Evolutionary conservation across 2,329 filamentous ascomycete genomes (phyloP).

Genomic region (Leptographium flavum): DNA sequence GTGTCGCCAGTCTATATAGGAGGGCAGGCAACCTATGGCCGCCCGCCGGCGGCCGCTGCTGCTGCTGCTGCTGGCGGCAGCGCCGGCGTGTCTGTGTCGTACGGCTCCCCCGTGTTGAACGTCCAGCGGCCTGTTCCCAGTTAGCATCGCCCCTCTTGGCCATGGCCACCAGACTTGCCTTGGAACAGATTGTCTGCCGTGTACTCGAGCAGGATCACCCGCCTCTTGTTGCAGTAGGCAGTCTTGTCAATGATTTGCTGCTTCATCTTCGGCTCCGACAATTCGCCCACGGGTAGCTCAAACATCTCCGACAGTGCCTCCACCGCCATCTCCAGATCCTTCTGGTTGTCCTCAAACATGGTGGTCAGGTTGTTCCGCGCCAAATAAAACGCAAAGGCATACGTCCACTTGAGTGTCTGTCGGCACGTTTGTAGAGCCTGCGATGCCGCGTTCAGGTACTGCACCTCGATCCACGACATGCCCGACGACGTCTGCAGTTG

Average conservation of each 20-base stretch:
- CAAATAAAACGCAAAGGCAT: slow-evolving; percentile 97
- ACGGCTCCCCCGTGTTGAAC: slow-evolving; percentile 4
- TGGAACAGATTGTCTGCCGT: slow-evolving; percentile 85
- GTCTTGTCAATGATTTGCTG: slow-evolving; percentile 99
- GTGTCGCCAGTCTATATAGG: too few relatives aligned
- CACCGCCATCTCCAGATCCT: slow-evolving; percentile 92
- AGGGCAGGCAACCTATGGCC: too few relatives aligned
- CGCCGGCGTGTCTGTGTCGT: neutral
- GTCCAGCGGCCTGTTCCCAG: slow-evolving; percentile 7
- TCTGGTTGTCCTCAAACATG: slow-evolving; percentile 98
- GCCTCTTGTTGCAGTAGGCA: slow-evolving; percentile 84
- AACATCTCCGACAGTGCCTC: slow-evolving; percentile 99
- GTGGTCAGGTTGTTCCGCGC: slow-evolving; percentile 87
- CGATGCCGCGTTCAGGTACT: slow-evolving; percentile 87
- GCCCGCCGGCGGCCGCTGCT: neutral
- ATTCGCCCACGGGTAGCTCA: slow-evolving; percentile 82
- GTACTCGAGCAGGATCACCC: slow-evolving; percentile 79
- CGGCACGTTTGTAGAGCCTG: slow-evolving; percentile 90
- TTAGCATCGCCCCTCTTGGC: neutral
- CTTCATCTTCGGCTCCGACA: slow-evolving; percentile 79
- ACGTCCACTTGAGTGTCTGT: slow-evolving; percentile 99
- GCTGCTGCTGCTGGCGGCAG: neutral
- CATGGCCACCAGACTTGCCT: slow-evolving; percentile 42
- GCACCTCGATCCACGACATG: slow-evolving; percentile 98
- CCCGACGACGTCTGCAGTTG: slow-evolving; percentile 84